Evolutionary conservation across 1,284 basidiomycete genomes (phyloP), one percentile per base, ranked within the genome.

Genomic region (Trichosporon sp.): DNA sequence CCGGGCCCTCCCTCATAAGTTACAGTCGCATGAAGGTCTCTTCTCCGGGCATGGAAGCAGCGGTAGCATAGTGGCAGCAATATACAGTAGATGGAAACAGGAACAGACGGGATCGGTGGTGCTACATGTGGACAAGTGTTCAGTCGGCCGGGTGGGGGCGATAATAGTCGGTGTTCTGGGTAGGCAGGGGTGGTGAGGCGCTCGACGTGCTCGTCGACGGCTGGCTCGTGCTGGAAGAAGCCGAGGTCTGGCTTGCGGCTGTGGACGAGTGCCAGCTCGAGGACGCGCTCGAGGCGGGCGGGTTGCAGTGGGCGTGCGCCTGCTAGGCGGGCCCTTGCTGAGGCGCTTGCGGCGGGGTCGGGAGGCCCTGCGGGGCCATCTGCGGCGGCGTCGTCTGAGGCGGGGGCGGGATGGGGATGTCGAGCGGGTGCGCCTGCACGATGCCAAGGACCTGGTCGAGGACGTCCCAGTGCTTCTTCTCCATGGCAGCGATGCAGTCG

Each of bases 401-500:
- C 15, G 8, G 56, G 6, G 56, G 29, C 27, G 27, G 31, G 15
- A 60, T 31, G 15, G 27, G 56, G 7, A 60, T 32, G n/a, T 60
- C 56, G 56, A 60, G 56, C 27, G 56, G 56, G 15, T 60, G 56
- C 6, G 56, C 56, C 56, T 60, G 56, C 27, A 60, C 56, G 56
- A 60, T 60, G 2, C 56, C 56, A 5, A 60, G 29, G 15, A 60
- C 56, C 29, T 60, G 27, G 18, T 60, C 56, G 18, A 60, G 56
- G 4, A 60, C 56, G 29, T 60, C 27, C 56, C 56, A 60, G 18
- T 60, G 56, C 29, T 60, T 31, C 56, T 60, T 60, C 27, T 60
- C 56, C 56, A 60, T 60, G 7, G 56, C 56, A 9, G 56, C 56
- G 18, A 60, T 60, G 56, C 80, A 77, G 8, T 76, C 74, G 15